These are phyloP conservation scores for Boeremia exigua DNA, from an alignment of 2,329 filamentous ascomycete species.

Conservation along the genomic window DNA sequence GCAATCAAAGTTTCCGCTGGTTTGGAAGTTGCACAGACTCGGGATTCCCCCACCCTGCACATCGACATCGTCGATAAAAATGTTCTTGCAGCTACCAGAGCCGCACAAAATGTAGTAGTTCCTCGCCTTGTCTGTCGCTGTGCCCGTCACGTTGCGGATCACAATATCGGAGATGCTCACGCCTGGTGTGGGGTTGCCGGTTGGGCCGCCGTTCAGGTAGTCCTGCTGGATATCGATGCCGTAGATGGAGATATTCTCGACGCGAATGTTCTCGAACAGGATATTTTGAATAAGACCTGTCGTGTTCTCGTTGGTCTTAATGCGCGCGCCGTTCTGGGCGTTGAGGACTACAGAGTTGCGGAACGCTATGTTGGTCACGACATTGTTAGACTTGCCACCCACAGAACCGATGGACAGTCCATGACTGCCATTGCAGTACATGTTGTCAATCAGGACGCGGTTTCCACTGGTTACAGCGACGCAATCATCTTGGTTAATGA, in stretches of 20 bases:
- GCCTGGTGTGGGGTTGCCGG: constrained; percentile 54
- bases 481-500: constrained; percentile 67
- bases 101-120: constrained; percentile 63
- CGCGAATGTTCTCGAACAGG: constrained; percentile 55
- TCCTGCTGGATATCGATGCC: constrained; percentile 61
- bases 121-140: constrained; percentile 39
- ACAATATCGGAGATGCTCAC: constrained; percentile 55
- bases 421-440: constrained; percentile 59
- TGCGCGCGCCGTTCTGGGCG: constrained; percentile 63
- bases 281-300: constrained; percentile 60
- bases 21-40: constrained; percentile 37
- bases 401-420: constrained; percentile 66
- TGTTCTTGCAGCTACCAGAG: constrained; percentile 58
- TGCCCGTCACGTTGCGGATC: constrained; percentile 52
- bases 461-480: constrained; percentile 63
- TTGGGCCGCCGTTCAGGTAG: constrained; percentile 56
- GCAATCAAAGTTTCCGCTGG: constrained; percentile 35
- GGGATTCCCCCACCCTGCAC: constrained; percentile 47
- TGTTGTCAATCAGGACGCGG: constrained; percentile 46
- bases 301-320: constrained; percentile 62
- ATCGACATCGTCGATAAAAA: constrained; percentile 59
- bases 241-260: constrained; percentile 55
- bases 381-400: constrained; percentile 62
- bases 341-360: constrained; percentile 56
- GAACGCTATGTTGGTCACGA: constrained; percentile 60